A percentile compares a stretch with the other conserved stretches of the same genome.
Evolutionary conservation across 1,139 yeast species (phyloP).

Genomic region (Suhomyces atakaporum): DNA sequence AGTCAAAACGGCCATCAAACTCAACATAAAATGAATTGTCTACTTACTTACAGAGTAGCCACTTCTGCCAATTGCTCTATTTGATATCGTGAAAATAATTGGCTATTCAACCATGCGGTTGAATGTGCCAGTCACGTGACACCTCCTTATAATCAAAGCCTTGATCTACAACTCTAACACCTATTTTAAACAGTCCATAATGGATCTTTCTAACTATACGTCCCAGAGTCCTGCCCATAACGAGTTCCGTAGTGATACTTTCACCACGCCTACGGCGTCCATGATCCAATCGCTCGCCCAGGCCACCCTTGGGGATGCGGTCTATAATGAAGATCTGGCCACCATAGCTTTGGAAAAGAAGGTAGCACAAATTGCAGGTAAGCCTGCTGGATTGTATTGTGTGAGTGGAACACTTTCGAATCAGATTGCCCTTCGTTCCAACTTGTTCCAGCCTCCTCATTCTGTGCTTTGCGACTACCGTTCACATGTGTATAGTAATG

Average conservation of each 20-base stretch:
- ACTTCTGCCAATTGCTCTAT: no score
- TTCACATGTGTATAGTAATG: conserved; percentile 80
- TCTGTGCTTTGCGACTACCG: conserved; percentile 81
- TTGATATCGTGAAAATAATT: no score
- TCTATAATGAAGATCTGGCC: conserved; percentile 78
- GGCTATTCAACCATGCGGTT: no score
- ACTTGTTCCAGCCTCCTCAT: conserved; percentile 83
- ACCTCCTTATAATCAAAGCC: no score
- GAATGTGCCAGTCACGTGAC: no score
- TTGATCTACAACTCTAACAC: no score
- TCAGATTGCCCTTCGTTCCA: conserved; percentile 81
- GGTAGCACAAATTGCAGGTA: conserved; percentile 74
- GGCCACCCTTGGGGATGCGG: conserved; percentile 82
- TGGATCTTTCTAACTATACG: conserved; percentile 11
- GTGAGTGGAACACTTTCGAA: conserved; percentile 90
- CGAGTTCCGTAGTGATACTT: conserved; percentile 51
- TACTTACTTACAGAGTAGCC: no score
- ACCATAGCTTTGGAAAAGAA: conserved; percentile 66
- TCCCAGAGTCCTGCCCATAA: conserved; percentile 31
- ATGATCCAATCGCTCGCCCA: conserved; percentile 36
- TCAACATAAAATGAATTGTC: no score
- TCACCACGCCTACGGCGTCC: conserved; percentile 45
- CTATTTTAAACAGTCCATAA: neutral
- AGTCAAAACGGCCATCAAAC: no score
- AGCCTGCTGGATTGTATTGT: conserved; percentile 81